Percentiles rank a stretch among this genome's conserved stretches.
These are phyloP conservation scores for Quercus cerris DNA, from an alignment of 306 rosid species.

Conservation along the genomic window DNA sequence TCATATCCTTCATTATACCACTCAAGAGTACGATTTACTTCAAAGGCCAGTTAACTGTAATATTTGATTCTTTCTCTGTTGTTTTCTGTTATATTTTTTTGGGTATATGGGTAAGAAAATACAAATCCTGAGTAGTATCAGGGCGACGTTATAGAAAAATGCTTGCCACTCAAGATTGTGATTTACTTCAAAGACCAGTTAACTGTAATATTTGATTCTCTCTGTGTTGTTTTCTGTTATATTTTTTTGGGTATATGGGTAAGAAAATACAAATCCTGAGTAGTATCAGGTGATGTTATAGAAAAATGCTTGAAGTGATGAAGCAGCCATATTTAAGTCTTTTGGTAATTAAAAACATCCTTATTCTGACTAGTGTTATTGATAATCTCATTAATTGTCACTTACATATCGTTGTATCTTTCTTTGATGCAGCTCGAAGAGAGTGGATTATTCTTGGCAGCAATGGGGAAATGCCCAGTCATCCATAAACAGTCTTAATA, in stretches of 20 bases:
- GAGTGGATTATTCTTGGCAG: slow-evolving; percentile 42
- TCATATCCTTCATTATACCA: background rate
- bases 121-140: background rate
- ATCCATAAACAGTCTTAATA: slow-evolving; percentile 41
- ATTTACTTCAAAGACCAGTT: background rate
- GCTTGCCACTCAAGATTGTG: background rate
- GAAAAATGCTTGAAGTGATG: background rate
- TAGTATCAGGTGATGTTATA: background rate
- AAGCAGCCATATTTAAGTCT: background rate
- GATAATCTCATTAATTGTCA: background rate
- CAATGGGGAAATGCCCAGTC: slow-evolving; percentile 66
- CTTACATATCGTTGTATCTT: background rate
- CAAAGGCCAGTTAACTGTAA: background rate
- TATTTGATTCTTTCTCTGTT: background rate
- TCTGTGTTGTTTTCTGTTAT: background rate
- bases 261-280: background rate
- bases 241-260: background rate
- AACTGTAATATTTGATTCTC: background rate
- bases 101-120: background rate
- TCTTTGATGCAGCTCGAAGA: slow-evolving; percentile 58
- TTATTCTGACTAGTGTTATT: background rate
- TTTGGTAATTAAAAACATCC: background rate
- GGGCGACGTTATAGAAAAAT: background rate
- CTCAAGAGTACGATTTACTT: background rate
- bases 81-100: background rate